Base-by-base conservation (phyloP, 495 filamentous ascomycete species). In the Penicillium paradoxum region DNA sequence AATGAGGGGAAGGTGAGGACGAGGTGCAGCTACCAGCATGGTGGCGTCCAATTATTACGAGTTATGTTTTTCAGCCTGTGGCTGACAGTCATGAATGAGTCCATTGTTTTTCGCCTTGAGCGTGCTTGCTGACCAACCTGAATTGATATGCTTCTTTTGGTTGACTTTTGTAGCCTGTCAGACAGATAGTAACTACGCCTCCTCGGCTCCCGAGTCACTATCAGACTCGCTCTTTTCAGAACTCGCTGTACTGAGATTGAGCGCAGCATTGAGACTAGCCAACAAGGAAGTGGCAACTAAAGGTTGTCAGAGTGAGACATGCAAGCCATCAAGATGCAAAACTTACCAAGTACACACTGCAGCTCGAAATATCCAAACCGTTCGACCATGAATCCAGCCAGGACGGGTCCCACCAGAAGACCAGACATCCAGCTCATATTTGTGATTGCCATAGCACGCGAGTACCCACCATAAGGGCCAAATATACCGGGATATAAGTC, bases 351-450 rank as follows among this genome's bases (percentile, higher is more conserved):
- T 22, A 60, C 55, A 17, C 62, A 64, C 25, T 68, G 68, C 54
- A 73, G 44, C 17, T 59, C 54, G 10, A 59, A 63, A 54, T 71
- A 76, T 2, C 67, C 72, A 29, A 72, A 59, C 4, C 29, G 18
- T 48, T 72, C 63, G 0, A 63, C 58, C 8, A 76, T 27, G 10
- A 57, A 51, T 1, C 69, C 70, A 1, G 70, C 62, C 29, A 75
- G 30, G 15, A 74, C 42, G 0, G 73, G 73, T 1, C 72, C 72
- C 7, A 60, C 44, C 11, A 74, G 55, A 6, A 63, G 51, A 0
- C 74, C 74, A 14, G 49, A 40, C 13, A 65, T 70, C 51, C 63
- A 74, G 19, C 59, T 66, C 49, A 76, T 62, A 27, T 62, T 67
- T 24, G 66, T 64, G 15, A 75, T 37, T 1, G 71, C 59, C 36